Evolutionary conservation across 805 yeast species (phyloP), one percentile per base, ranked within the genome.

Genomic region (Henningerozyma blattae): DNA sequence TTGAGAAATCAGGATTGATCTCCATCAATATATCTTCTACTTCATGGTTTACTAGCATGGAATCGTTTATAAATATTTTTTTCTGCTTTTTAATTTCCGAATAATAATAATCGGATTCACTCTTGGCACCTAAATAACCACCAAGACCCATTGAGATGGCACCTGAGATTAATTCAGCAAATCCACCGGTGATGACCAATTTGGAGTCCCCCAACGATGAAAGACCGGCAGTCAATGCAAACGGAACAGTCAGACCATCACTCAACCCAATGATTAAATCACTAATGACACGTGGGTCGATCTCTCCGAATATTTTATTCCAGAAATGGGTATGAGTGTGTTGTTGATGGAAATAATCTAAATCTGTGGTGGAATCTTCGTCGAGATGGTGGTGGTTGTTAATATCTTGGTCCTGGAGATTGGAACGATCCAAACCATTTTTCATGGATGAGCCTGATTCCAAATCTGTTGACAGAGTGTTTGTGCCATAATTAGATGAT

Each of bases 111-210:
- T 81, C 87, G 20, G 67, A 62, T 61, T 87, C 97, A 5, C 86
- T 75, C 54, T 78, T 79, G 29, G 97, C 97, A 24, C 96, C 97
- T 36, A 87, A 67, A 56, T 72, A 89, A 22, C 97, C 97, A 37
- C 97, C 97, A 36, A 87, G 72, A 9, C 97, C 96, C 97, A 87
- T 87, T 24, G 94, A 81, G 36, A 87, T 86, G 30, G 96, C 93
- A 33, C 97, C 96, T 5, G 95, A 82, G 4, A 87, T 93, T 46
- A 87, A 72, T 63, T 87, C 97, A 9, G 96, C 96, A 70, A 87
- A 72, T 15, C 96, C 97, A 67, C 96, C 96, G 17, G 96, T 85
- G 40, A 87, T 85, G 33, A 87, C 97, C 43, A 87, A 70, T 54
- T 73, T 80, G 15, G 94, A 65, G 55, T 83, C 81, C 32, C 96